A percentile compares a stretch with the other conserved stretches of the same genome.
Conservation (phyloP, 2,329 filamentous ascomycete genomes). For the Fusarium caatingaense region DNA sequence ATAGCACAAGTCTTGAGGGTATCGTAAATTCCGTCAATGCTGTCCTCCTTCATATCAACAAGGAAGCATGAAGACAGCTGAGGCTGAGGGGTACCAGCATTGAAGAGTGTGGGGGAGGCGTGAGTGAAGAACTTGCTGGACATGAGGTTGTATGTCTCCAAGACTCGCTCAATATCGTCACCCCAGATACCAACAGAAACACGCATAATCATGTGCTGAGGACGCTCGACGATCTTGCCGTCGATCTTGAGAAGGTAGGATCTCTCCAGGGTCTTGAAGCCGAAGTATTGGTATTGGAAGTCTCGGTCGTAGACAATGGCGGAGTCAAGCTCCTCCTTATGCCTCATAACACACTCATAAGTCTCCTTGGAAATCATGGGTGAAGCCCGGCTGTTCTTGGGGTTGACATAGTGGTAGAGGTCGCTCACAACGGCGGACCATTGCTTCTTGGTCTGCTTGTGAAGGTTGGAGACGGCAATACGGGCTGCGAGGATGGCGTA, state of each 20-base stretch:
- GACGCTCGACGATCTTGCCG: slow-evolving; percentile 95
- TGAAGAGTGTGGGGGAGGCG: slow-evolving; percentile 97
- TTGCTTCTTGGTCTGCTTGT: slow-evolving; percentile 99
- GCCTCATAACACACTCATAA: slow-evolving; percentile 93
- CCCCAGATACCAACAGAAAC: slow-evolving; percentile 97
- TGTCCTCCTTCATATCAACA: slow-evolving; percentile 99
- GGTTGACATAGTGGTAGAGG: slow-evolving; percentile 95
- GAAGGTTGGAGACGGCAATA: slow-evolving; percentile 98
- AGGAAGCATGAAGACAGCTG: slow-evolving; percentile 99
- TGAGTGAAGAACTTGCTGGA: slow-evolving; percentile 99
- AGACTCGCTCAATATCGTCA: slow-evolving; percentile 90
- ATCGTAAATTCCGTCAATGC: slow-evolving; percentile 99
- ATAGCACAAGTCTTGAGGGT: slow-evolving; percentile 99
- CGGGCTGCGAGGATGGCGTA: slow-evolving; percentile 98
- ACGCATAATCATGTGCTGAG: slow-evolving; percentile 99
- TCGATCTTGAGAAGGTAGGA: slow-evolving; percentile 97
- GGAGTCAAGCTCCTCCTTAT: slow-evolving; percentile 97
- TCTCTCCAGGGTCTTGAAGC: slow-evolving; percentile 98
- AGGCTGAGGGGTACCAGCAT: slow-evolving; percentile 92
- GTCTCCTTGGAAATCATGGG: slow-evolving; percentile 96
- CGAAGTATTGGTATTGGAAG: slow-evolving; percentile 99
- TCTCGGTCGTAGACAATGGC: slow-evolving; percentile 99
- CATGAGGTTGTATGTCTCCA: slow-evolving; percentile 99
- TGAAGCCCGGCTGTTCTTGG: slow-evolving; percentile 83
- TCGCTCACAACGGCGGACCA: slow-evolving; percentile 96